A percentile compares a stretch with the other conserved stretches of the same genome.
Conservation (phyloP, 1,139 yeast genomes). For the Saccharomyces hybrid region DNA sequence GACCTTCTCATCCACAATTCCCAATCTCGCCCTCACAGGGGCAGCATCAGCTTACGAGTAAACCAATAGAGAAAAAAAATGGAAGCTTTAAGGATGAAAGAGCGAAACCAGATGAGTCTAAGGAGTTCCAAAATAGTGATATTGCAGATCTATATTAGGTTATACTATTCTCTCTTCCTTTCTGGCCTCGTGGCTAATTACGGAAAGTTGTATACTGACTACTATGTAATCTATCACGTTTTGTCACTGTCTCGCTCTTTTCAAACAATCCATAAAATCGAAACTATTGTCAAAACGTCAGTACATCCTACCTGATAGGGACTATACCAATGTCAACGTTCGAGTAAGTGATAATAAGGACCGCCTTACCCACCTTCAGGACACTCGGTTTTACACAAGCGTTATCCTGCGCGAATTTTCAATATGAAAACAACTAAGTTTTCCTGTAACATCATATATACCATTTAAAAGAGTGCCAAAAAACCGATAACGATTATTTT, state of each 20-base stretch:
- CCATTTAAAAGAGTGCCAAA: background rate
- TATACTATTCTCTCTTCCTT: background rate
- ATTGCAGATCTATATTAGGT: background rate
- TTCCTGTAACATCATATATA: background rate
- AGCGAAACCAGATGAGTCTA: background rate
- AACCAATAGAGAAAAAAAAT: background rate
- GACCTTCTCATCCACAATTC: background rate
- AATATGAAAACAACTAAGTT: background rate
- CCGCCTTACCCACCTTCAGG: background rate
- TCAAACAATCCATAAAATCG: background rate
- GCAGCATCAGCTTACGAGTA: background rate
- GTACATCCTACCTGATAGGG: background rate
- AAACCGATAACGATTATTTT: background rate
- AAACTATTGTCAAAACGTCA: background rate
- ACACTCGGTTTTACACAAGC: background rate
- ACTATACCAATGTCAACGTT: background rate
- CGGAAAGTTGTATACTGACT: background rate
- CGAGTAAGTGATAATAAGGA: background rate
- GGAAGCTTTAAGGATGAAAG: background rate
- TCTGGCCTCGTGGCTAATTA: background rate
- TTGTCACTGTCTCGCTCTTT: background rate
- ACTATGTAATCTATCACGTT: background rate
- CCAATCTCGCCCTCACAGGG: background rate
- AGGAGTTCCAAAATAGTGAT: background rate
- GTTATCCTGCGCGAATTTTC: background rate